Base-by-base conservation (phyloP, 129 eudicot genomes). In the Pseudognaphalium luteoalbum region DNA sequence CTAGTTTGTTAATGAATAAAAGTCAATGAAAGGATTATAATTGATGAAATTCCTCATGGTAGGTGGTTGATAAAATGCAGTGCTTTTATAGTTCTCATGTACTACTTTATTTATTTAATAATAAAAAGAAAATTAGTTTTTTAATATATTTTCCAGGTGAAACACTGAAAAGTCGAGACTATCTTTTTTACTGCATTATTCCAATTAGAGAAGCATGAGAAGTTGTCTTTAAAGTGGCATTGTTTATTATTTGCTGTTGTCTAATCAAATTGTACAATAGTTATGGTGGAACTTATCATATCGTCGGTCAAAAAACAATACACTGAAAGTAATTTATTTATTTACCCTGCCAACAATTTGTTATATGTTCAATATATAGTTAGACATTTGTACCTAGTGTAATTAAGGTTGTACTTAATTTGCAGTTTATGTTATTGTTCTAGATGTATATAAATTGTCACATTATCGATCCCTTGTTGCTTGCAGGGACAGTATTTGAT, bases 161-260 rank as follows among this genome's bases (percentile, higher is more conserved):
- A 80, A 80, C 16, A 58, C 80, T 80, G 80, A 80, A 80, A 80
- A 80, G 84, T 80, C 57, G 58, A 32, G 84, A 70, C 41, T 70
- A 68, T 72, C 66, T 75, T 58, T 79, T 68, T 73, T 29, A 63
- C 76, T 80, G 84, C 84, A 80, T 74, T 80, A 80, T 80, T 80
- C 84, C 75, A 67, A 80, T 80, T 74, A 66, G 84, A 80, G 80
- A 74, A 57, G 80, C 80, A 80, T 59, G 84, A 80, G 84, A 66
- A 80, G 84, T 74, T 67, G 65, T 74, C 76, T 80, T 80, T 74
- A 80, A 80, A 80, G 80, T 74, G 75, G 75, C 63, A 68, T 73
- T 72, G 78, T 51, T 80, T 67, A 57, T 80, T 21, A 67, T 66
- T 29, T 73, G 83, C 80, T 80, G 84, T 73, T 74, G 84, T 80